phyloP scores from a whole-genome alignment of 2,329 filamentous ascomycete species.

The Xylaria sp. region DNA sequence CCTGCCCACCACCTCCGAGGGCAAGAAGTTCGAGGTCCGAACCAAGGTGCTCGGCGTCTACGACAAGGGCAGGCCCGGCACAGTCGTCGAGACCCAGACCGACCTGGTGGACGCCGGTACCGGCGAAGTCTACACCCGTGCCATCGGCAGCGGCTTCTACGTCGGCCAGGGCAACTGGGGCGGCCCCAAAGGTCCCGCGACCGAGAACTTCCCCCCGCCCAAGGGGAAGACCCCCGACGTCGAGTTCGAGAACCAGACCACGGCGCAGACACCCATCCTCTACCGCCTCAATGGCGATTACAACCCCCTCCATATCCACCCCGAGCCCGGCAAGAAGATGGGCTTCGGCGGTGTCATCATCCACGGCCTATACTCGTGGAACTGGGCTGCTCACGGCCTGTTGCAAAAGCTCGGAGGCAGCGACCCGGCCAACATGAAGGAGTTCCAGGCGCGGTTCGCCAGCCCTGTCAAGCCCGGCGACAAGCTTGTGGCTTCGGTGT shows the following conservation, averaged over 20 bases:
- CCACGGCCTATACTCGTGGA: slow-evolving; percentile 90
- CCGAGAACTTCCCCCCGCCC: slow-evolving; percentile 81
- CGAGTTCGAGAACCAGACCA: slow-evolving; percentile 76
- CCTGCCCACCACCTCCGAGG: slow-evolving; percentile 76
- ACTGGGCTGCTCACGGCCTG: slow-evolving; percentile 78
- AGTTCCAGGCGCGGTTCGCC: slow-evolving; percentile 90
- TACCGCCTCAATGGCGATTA: slow-evolving; percentile 94
- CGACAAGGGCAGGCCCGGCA: slow-evolving; percentile 87
- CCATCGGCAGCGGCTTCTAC: slow-evolving; percentile 79
- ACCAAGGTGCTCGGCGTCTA: slow-evolving; percentile 86
- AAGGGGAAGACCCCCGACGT: slow-evolving; percentile 76
- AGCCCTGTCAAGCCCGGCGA: slow-evolving; percentile 86
- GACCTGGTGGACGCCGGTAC: slow-evolving; percentile 76
- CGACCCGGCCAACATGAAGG: slow-evolving; percentile 83
- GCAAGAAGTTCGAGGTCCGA: slow-evolving; percentile 78
- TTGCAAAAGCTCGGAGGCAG: slow-evolving; percentile 78
- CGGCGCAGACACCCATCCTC: slow-evolving; percentile 75
- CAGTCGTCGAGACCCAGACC: slow-evolving; percentile 82
- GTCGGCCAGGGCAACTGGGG: slow-evolving; percentile 86
- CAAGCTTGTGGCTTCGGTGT: slow-evolving; percentile 83
- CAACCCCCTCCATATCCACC: slow-evolving; percentile 90
- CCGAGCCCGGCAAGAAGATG: slow-evolving; percentile 87
- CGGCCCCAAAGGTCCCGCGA: slow-evolving; percentile 88
- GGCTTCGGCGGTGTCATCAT: slow-evolving; percentile 91
- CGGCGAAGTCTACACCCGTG: slow-evolving; percentile 77